Base-by-base conservation (phyloP, 2,329 filamentous ascomycete genomes). In the Akanthomyces dipterigenus region DNA sequence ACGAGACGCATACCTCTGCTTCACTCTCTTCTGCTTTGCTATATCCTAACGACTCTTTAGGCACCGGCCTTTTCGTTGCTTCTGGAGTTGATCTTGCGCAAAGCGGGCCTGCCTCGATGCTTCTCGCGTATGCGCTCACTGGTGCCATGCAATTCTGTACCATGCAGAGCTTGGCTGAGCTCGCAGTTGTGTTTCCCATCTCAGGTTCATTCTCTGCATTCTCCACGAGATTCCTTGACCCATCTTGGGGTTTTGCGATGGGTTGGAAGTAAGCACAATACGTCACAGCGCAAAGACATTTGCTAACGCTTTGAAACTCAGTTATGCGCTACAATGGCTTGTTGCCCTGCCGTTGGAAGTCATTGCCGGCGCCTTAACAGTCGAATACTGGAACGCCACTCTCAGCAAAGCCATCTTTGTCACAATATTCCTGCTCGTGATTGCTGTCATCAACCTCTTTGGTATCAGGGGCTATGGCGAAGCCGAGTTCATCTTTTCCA, bases 181-280 rank as follows among this genome's bases (percentile, higher is more conserved):
- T 85, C 61, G 80, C 82, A 48, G 78, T 84, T 65, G 77, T 84
- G 72, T 85, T 78, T 64, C 83, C 82, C 20, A 78, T 85, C 67
- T 82, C 81, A 66, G 82, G 82, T 69, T 80, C 80, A 63, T 85
- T 85, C 76, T 84, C 82, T 68, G 81, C 80, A 22, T 85, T 83
- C 73, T 82, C 79, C 36, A 76, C 78, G 49, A 81, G 83, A 57
- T 85, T 86, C 66, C 82, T 86, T 63, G 82, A 83, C 67, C 82
- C 82, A 40, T 80, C 82, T 2, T 85, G 81, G 79, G 78, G 78
- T 62, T 80, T 80, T 65, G 78, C 78, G 63, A 80, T 80, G 78
- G 78, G 78, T 59, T 79, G 76, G 77, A 80, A 80, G 66, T 78
- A 77, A 60, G 72, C 78, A n/a, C 36, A 31, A 16, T 20, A 6